phyloP scores from a whole-genome alignment of 2,329 filamentous ascomycete genomes.

The Scolecobasidium constrictum region DNA sequence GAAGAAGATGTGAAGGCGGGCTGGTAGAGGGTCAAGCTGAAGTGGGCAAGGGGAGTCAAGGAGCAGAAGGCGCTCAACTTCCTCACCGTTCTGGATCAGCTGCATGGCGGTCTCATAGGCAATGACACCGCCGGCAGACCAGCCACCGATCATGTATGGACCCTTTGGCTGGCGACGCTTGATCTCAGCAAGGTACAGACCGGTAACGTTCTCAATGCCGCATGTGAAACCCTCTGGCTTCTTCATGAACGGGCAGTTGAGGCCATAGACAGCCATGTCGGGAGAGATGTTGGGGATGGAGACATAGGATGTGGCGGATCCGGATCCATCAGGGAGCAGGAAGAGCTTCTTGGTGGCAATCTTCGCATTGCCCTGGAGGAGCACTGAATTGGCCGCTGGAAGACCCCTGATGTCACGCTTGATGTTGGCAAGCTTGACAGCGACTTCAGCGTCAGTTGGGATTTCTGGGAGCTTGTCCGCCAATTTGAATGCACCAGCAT shows the following conservation, averaged over 20 bases:
- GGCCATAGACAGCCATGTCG: slow-evolving; percentile 39
- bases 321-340: slow-evolving; percentile 41
- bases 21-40: slow-evolving; percentile 37
- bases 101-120: slow-evolving; percentile 41
- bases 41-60: slow-evolving; percentile 44
- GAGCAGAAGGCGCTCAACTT: slow-evolving; percentile 39
- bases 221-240: slow-evolving; percentile 54
- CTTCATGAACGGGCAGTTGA: slow-evolving; percentile 65
- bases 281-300: slow-evolving; percentile 44
- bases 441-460: slow-evolving; percentile 36
- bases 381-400: slow-evolving; percentile 42
- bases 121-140: slow-evolving; percentile 45
- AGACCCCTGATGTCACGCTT: slow-evolving; percentile 30
- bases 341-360: slow-evolving; percentile 45
- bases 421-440: slow-evolving; percentile 30
- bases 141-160: slow-evolving; percentile 43
- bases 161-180: slow-evolving; percentile 58
- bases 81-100: slow-evolving; percentile 36
- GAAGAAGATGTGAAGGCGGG: slow-evolving; percentile 59
- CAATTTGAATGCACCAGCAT: slow-evolving; percentile 4
- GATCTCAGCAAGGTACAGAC: slow-evolving; percentile 58
- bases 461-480: slow-evolving; percentile 9
- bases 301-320: slow-evolving; percentile 57
- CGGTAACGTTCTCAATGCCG: slow-evolving; percentile 53
- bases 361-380: slow-evolving; percentile 46